Conservation (phyloP, 1,284 basidiomycete genomes). For the Athelia psychrophila region DNA sequence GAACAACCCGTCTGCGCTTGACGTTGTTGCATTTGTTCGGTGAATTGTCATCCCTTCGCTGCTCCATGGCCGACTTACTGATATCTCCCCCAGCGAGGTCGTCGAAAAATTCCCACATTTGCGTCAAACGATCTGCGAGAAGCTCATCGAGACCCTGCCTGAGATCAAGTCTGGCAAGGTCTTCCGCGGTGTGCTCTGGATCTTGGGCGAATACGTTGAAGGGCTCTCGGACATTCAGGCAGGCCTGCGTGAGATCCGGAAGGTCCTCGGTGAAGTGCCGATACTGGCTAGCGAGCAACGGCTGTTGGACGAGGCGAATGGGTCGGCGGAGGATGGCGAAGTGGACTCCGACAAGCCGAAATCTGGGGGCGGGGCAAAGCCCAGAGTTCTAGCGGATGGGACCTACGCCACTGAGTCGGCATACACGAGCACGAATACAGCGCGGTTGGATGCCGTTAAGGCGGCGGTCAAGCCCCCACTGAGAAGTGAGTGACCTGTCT, state of each 20-base stretch:
- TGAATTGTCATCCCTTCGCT: conserved; percentile 25
- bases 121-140: conserved; percentile 82
- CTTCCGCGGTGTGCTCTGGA: conserved; percentile 96
- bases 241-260: conserved; percentile 81
- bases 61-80: conserved; percentile 1
- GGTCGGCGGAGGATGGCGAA: conserved; percentile 42
- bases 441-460: conserved; percentile 79
- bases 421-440: conserved; percentile 70
- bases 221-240: conserved; percentile 63
- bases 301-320: conserved; percentile 73
- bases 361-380: conserved; percentile 33
- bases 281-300: conserved; percentile 91
- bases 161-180: conserved; percentile 98
- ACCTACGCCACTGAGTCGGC: conserved; percentile 98
- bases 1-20: conserved; percentile 92
- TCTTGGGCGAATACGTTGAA: conserved; percentile 93
- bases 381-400: conserved; percentile 89
- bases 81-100: conserved; percentile 64
- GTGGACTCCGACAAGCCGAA: conserved; percentile 39
- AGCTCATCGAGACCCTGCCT: conserved; percentile 80
- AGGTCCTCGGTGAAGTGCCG: conserved; percentile 93
- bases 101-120: conserved; percentile 97
- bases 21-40: conserved; percentile 95
- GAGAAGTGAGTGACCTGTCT: conserved; percentile 48
- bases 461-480: conserved; percentile 89